These are phyloP conservation scores for Balansia obtecta DNA, from an alignment of 2,329 filamentous ascomycete genomes.

Conservation along the genomic window DNA sequence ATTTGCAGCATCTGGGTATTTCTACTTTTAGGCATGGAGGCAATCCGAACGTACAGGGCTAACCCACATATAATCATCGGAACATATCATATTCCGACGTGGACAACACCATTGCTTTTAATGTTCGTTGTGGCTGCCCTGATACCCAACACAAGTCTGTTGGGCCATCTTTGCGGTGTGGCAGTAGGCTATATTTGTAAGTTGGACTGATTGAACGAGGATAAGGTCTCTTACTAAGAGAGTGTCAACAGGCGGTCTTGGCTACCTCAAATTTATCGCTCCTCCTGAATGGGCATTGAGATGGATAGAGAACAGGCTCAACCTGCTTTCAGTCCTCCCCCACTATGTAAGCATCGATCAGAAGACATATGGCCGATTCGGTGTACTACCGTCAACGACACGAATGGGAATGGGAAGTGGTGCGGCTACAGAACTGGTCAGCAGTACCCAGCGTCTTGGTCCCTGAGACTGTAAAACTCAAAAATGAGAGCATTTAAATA, in stretches of 20 bases:
- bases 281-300: constrained; percentile 80
- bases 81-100: constrained; percentile 68
- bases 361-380: constrained; percentile 89
- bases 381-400: constrained; percentile 58
- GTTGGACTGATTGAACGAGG: neutral
- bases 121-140: constrained; percentile 64
- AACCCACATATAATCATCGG: constrained; percentile 64
- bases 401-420: constrained; percentile 25
- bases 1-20: constrained; percentile 75
- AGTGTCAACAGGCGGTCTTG: constrained; percentile 53
- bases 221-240: neutral
- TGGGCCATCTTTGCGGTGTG: constrained; percentile 81
- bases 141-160: constrained; percentile 67
- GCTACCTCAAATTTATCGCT: constrained; percentile 78
- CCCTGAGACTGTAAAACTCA: constrained; percentile 31
- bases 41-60: constrained; percentile 69
- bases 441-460: constrained; percentile 53
- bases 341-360: constrained; percentile 93
- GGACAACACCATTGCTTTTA: constrained; percentile 74
- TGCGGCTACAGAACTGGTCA: constrained; percentile 46
- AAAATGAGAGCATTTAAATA: too few relatives aligned
- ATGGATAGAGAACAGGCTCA: constrained; percentile 81
- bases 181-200: constrained; percentile 73
- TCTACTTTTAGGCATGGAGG: constrained; percentile 70
- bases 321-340: constrained; percentile 70